Percentiles rank a stretch among this genome's conserved stretches.
Conservation (phyloP, 208 protist genomes). For the Strigomonas culicis region DNA sequence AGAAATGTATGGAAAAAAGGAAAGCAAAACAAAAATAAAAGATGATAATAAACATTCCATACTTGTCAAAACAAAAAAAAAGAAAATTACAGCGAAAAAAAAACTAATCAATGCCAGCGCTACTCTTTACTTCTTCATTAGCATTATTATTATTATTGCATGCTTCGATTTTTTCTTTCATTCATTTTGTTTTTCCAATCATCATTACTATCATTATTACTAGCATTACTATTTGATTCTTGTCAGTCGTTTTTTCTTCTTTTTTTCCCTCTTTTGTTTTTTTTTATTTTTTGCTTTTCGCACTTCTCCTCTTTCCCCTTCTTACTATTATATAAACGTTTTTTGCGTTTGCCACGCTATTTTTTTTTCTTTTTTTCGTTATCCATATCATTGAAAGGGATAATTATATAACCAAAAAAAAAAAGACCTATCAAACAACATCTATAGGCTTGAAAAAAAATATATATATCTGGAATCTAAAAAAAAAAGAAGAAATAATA, state of each 20-base stretch:
- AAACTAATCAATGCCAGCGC: no score
- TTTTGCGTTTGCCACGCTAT: not conserved
- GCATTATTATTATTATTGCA: constrained; percentile 2
- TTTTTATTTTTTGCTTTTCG: not conserved
- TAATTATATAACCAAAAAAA: constrained; percentile 4
- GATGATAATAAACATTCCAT: constrained; percentile 1
- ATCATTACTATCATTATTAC: not conserved
- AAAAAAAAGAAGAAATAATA: not conserved
- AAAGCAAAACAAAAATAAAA: constrained; percentile 16
- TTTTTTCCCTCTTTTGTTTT: not conserved
- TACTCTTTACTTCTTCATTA: constrained; percentile 13
- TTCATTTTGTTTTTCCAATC: constrained; percentile 7
- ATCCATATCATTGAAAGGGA: no score
- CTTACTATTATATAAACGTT: not conserved
- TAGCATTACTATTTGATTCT: not conserved
- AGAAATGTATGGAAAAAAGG: constrained; percentile 9
- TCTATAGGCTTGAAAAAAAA: not conserved
- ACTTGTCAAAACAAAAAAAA: not conserved
- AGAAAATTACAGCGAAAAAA: not conserved
- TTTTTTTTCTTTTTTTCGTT: not conserved
- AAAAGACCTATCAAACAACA: constrained; percentile 2
- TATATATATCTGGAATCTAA: no score
- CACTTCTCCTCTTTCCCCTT: no score
- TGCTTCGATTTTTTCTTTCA: constrained; percentile 1
- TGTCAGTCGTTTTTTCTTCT: not conserved